phyloP scores from a whole-genome alignment of 2,329 filamentous ascomycete genomes.

The Chaetoscypha palmicola region DNA sequence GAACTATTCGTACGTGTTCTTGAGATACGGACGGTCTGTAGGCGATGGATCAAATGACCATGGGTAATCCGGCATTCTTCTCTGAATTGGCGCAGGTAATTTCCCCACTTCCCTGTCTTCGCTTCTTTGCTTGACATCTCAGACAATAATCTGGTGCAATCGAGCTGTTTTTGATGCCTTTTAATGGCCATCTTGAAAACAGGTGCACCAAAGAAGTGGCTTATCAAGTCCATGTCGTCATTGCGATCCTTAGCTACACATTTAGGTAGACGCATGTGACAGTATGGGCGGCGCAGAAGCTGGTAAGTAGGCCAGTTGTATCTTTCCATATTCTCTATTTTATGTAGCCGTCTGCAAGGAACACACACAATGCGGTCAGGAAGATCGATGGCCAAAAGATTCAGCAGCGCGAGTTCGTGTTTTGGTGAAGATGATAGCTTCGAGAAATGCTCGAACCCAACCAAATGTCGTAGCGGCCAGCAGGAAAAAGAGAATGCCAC shows the following conservation, averaged over 20 bases:
- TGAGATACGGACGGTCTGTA: no score
- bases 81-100: no score
- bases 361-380: constrained; percentile 10
- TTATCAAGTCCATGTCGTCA: neutral
- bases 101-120: no score
- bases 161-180: constrained; percentile 10
- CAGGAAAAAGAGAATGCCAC: constrained; percentile 14
- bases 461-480: constrained; percentile 4
- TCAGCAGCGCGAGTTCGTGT: constrained; percentile 7
- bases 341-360: constrained; percentile 13
- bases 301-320: constrained; percentile 8
- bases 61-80: no score
- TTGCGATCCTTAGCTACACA: constrained; percentile 5
- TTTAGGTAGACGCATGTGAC: constrained; percentile 1
- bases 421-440: constrained; percentile 3
- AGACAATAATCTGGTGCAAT: constrained; percentile 7
- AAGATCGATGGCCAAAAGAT: constrained; percentile 16
- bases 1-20: no score
- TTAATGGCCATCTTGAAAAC: constrained; percentile 16
- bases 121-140: no score
- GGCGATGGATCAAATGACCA: no score
- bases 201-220: constrained; percentile 8
- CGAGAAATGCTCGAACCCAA: constrained; percentile 7
- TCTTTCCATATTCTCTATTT: constrained; percentile 11
- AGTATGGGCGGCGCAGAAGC: neutral